Evolutionary conservation across 108 stramenopile genomes (phyloP), one percentile per base, ranked within the genome.

Genomic region (Fragilaria radians): DNA sequence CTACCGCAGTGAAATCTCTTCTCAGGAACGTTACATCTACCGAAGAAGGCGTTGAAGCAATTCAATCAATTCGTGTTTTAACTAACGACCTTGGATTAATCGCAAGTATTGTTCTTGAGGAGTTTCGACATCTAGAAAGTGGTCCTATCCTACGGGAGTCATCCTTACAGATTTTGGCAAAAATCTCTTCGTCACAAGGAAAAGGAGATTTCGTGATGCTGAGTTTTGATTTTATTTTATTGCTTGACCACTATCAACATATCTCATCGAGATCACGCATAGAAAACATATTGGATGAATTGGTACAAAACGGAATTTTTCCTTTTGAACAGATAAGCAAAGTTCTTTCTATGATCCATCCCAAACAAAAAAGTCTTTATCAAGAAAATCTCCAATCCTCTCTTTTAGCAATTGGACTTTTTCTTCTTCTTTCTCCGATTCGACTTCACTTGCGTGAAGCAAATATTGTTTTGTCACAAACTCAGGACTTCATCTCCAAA

Each of bases 201-300:
- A 57, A 57, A 30, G 55, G 34, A 23, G 34, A 34, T 3, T 14
- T 21, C 31, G n/a, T 18, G 31, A 22, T 57, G 32, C n/a, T 57
- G 22, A 2, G 19, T 57, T 7, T 57, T n/a, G 55, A 57, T 19
- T 14, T 36, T 1, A 7, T 57, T 3, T 30, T 19, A n/a, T 19
- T 57, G 32, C 55, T 57, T 57, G 31, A 21, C 33, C 5, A 33
- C 30, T 57, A 57, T 57, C 30, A 32, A 4, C 28, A 34, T 33
- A 19, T 19, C 22, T n/a, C 32, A 14, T 36, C 34, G 32, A 57
- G 34, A 57, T 19, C n/a, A 3, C 19, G 24, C 32, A 57, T 32
- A 1, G 55, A 32, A 22, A 3, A 3, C 4, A 18, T 52, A 52
- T 27, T 52, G 22, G 52, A 52, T 26, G 26, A 22, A 26, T 3